phyloP scores from a whole-genome alignment of 164 flowering plant species.

The Liquidambar formosana region DNA sequence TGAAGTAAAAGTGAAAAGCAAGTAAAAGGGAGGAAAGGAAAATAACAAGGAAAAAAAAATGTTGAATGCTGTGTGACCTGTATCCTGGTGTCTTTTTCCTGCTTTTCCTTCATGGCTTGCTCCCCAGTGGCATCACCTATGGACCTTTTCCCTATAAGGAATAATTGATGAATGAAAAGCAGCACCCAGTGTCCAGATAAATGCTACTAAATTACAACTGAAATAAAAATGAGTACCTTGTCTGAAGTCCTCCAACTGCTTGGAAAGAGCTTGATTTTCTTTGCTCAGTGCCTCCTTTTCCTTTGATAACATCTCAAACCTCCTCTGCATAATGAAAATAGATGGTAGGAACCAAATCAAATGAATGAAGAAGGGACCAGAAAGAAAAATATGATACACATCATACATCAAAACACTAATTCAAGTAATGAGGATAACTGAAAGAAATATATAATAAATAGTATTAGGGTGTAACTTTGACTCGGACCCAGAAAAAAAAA shows the following conservation, averaged over 20 bases:
- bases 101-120: constrained; percentile 64
- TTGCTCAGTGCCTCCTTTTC: constrained; percentile 67
- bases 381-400: not conserved
- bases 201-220: not conserved
- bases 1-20: not conserved
- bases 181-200: not conserved
- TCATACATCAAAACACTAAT: too few relatives aligned
- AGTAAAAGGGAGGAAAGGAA: constrained; percentile 10
- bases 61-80: constrained; percentile 37
- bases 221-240: constrained; percentile 37
- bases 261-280: constrained; percentile 62
- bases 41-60: not conserved
- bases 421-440: too few relatives aligned
- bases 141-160: constrained; percentile 43
- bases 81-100: constrained; percentile 74
- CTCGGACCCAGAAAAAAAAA: too few relatives aligned
- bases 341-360: not conserved
- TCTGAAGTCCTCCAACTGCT: constrained; percentile 66
- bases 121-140: constrained; percentile 51
- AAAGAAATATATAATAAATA: too few relatives aligned
- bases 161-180: not conserved
- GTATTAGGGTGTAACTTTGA: too few relatives aligned
- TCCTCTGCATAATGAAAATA: constrained; percentile 42
- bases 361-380: not conserved
- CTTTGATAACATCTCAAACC: constrained; percentile 37